phyloP scores from a whole-genome alignment of 441 rosid genomes.

The Kokia cookei region DNA sequence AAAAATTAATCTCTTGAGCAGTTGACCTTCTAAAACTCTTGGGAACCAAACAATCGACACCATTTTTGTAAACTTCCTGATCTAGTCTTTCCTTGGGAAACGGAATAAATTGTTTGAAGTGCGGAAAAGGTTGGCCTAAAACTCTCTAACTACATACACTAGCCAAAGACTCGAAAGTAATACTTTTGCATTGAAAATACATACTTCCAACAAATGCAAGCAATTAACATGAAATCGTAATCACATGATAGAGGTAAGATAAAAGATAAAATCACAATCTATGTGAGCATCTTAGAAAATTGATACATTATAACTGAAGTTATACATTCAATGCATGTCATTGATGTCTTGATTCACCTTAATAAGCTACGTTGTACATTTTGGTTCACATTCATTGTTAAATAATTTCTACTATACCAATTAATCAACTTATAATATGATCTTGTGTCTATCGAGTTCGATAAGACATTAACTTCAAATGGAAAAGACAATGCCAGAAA shows the following conservation, averaged over 20 bases:
- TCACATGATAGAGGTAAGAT: neutral
- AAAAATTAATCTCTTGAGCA: neutral
- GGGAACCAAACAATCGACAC: neutral
- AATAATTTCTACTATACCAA: neutral
- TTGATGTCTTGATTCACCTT: neutral
- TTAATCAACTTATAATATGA: neutral
- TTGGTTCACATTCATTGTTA: neutral
- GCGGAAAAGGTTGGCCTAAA: neutral
- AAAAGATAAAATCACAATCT: neutral
- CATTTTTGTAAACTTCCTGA: neutral
- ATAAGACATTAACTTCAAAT: neutral
- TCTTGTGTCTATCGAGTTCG: neutral
- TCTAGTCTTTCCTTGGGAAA: neutral
- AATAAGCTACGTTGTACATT: neutral
- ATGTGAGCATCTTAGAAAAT: neutral
- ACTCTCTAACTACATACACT: neutral
- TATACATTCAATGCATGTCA: neutral
- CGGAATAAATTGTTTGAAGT: neutral
- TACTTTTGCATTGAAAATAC: neutral
- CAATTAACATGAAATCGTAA: neutral
- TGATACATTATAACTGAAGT: neutral
- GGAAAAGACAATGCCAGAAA: neutral
- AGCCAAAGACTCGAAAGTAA: neutral
- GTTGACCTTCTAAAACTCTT: neutral
- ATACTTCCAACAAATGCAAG: neutral